These are phyloP conservation scores for Ophiostoma sp. DNA, from an alignment of 2,329 filamentous ascomycete genomes.

Conservation along the genomic window DNA sequence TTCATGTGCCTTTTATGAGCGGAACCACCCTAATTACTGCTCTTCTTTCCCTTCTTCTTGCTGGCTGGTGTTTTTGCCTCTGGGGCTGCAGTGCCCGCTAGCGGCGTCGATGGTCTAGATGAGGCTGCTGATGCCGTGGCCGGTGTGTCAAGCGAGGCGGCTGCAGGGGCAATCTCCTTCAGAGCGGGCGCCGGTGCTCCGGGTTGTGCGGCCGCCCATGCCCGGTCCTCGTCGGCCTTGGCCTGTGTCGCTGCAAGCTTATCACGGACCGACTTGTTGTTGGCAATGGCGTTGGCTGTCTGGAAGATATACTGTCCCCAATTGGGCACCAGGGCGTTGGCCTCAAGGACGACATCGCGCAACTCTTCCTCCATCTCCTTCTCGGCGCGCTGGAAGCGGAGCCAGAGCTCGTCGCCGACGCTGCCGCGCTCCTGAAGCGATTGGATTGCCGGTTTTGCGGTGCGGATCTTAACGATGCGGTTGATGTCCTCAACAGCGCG, in stretches of 20 bases:
- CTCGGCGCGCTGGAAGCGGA: slow-evolving; percentile 85
- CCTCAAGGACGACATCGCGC: slow-evolving; percentile 90
- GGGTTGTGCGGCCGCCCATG: slow-evolving; percentile 10
- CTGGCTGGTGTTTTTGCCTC: slow-evolving; percentile 29
- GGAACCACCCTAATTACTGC: slow-evolving; percentile 47
- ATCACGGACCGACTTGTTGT: slow-evolving; percentile 71
- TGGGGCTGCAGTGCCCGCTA: neutral
- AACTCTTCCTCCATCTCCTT: slow-evolving; percentile 97
- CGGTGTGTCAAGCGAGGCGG: slow-evolving; percentile 3
- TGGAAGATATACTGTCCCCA: slow-evolving; percentile 98
- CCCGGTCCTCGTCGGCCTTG: slow-evolving; percentile 58
- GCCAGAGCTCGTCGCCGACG: slow-evolving; percentile 93
- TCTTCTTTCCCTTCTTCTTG: slow-evolving; percentile 59
- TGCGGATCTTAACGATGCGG: slow-evolving; percentile 81
- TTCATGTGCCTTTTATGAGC: neutral
- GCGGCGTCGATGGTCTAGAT: slow-evolving; percentile 3
- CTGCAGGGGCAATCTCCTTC: slow-evolving; percentile 9
- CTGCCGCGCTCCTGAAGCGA: slow-evolving; percentile 81
- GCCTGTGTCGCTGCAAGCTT: slow-evolving; percentile 72
- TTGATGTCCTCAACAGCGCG: slow-evolving; percentile 90
- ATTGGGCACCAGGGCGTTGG: slow-evolving; percentile 78
- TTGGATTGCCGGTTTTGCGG: slow-evolving; percentile 80
- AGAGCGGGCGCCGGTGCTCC: neutral
- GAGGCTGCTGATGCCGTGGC: neutral
- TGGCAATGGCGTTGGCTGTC: slow-evolving; percentile 89